Evolutionary conservation across 2,329 filamentous ascomycete genomes (phyloP).

Genomic region (Berkeleyomyces basicola): DNA sequence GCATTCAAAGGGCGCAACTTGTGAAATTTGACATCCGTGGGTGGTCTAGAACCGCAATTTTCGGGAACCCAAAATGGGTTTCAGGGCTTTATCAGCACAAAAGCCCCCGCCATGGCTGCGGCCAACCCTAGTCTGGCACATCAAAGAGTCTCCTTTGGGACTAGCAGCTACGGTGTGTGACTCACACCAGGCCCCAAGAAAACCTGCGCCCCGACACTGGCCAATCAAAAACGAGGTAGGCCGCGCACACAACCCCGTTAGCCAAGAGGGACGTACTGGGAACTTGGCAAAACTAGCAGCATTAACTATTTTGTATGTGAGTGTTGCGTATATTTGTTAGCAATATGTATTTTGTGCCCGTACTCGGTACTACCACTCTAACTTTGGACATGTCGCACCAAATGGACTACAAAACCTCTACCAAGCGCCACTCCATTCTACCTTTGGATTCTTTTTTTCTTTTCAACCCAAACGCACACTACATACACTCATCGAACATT

Average conservation of each 20-base stretch:
- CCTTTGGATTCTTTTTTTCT: neutral
- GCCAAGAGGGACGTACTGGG: neutral
- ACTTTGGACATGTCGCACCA: neutral
- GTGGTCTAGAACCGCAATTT: neutral
- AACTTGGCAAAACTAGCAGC: neutral
- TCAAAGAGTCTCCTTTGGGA: neutral
- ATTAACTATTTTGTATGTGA: neutral
- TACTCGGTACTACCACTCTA: neutral
- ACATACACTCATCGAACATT: neutral
- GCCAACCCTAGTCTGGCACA: neutral
- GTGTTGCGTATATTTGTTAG: neutral
- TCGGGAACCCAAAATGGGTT: neutral
- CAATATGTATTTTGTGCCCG: neutral
- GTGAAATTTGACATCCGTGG: neutral
- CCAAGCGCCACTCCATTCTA: neutral
- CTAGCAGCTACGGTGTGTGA: slow-evolving; percentile 1
- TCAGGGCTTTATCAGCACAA: neutral
- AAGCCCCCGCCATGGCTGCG: neutral
- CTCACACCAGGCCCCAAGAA: slow-evolving; percentile 3
- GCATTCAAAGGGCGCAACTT: too few species aligned
- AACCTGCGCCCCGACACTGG: neutral
- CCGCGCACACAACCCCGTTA: neutral
- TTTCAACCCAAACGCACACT: neutral
- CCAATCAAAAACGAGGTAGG: neutral
- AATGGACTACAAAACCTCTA: neutral